These are phyloP conservation scores for Stagonosporopsis chrysanthemi DNA, from an alignment of 2,329 filamentous ascomycete genomes.

Conservation along the genomic window DNA sequence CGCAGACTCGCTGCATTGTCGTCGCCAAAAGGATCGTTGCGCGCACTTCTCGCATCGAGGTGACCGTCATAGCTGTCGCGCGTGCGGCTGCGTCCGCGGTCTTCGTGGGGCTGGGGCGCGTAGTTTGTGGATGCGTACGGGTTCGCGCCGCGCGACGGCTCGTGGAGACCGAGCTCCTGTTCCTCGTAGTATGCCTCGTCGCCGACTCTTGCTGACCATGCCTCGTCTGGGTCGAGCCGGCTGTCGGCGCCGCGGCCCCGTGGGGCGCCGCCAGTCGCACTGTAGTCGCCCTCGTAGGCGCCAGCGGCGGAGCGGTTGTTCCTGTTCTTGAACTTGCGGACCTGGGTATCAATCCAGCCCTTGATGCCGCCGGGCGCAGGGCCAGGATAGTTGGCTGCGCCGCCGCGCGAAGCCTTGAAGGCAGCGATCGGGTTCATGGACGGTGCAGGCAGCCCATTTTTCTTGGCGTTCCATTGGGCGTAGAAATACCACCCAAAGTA, in stretches of 20 bases:
- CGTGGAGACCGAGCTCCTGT: conserved; percentile 70
- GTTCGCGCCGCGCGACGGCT: conserved; percentile 51
- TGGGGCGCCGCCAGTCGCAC: conserved; percentile 38
- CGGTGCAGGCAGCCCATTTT: conserved; percentile 77
- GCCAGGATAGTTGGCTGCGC: conserved; percentile 55
- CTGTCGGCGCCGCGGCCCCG: conserved; percentile 58
- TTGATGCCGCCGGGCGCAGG: conserved; percentile 68
- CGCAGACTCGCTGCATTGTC: conserved; percentile 61
- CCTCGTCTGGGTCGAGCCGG: conserved; percentile 81
- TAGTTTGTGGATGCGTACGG: conserved; percentile 35
- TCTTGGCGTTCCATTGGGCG: conserved; percentile 74
- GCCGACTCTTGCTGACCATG: conserved; percentile 83
- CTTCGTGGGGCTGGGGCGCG: conserved; percentile 35
- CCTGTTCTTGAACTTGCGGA: conserved; percentile 69
- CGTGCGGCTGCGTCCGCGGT: conserved; percentile 57
- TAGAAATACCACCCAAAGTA: conserved; percentile 73
- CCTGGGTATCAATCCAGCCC: conserved; percentile 75
- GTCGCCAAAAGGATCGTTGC: conserved; percentile 48
- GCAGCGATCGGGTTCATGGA: conserved; percentile 75
- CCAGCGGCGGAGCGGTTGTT: conserved; percentile 72
- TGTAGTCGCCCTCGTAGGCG: conserved; percentile 73
- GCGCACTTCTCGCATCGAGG: conserved; percentile 40
- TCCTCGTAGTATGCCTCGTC: conserved; percentile 81
- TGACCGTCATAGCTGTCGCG: conserved; percentile 54
- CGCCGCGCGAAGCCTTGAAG: conserved; percentile 59